Base-by-base conservation (phyloP, 805 yeast genomes). In the Candida vartiovaarae region DNA sequence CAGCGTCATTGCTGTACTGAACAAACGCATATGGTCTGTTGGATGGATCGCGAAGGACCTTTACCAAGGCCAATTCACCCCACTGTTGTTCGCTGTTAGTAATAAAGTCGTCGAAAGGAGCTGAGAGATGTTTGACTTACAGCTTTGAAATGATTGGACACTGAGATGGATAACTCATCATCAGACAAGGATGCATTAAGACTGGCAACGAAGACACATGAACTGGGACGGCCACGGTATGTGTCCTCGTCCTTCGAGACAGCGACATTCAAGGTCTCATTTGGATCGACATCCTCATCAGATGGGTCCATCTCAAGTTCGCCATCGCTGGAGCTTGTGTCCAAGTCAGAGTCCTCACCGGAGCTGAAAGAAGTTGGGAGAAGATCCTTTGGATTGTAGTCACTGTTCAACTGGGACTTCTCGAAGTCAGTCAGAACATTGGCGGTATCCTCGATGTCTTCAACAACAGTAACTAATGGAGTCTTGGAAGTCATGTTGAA, bases 11-110 rank as follows among this genome's bases (percentile, higher is more conserved):
- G 7, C 77, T 68, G 60, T 84, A 89, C 65, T 89, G 96, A 38
- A 89, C 95, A 71, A 89, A 89, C 0, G 96, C 96, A 64, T 89
- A 89, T 2, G 97, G 97, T 38, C 95, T 71, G 56, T 84, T 83
- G 24, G 79, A 71, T 11, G 84, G 78, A 65, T 89, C 96, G 42
- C 95, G 70, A 46, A 89, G 70, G 3, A 89, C 95, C 57, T 89
- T 89, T 11, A 87, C 95, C 24, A 82, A 66, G 2, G 80, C 71
- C 34, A 86, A 66, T 35, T 72, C 67, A 6, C 96, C 95, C 80
- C 82, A 89, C 57, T 62, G 40, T n/a, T 25, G 15, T 27, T 15
- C 20, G 29, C 28, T n/a, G n/a, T 8, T 24, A 38, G 43, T 42
- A 38, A 37, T 41, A 36, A n/a, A 38, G 26, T 4, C 24, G 7